Conservation (phyloP, 345 rosid species). For the Isatis tinctoria region DNA sequence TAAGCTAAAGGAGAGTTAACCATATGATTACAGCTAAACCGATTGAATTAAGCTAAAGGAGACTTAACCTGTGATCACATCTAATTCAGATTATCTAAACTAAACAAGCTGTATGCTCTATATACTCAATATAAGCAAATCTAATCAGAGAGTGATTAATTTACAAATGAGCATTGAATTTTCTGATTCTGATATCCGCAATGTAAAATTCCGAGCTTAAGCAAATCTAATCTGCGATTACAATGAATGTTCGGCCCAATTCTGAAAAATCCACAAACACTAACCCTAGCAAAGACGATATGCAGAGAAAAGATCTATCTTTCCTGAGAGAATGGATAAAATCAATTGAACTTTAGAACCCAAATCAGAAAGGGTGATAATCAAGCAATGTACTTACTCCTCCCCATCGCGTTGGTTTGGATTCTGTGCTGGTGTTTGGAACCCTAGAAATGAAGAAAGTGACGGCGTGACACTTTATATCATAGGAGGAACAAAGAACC, state of each 20-base stretch:
- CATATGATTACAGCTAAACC: no score
- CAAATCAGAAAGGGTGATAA: no score
- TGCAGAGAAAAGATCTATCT: neutral
- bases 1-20: no score
- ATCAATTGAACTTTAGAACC: no score
- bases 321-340: neutral
- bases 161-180: no score
- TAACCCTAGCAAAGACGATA: neutral
- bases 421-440: neutral
- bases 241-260: neutral
- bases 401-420: neutral
- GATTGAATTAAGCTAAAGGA: no score
- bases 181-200: neutral
- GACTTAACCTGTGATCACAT: no score
- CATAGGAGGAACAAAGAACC: neutral
- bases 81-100: no score
- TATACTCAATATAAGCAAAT: no score
- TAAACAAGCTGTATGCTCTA: no score
- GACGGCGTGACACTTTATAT: neutral
- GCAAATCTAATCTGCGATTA: neutral
- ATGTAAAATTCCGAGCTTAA: neutral
- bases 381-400: conserved; percentile 3
- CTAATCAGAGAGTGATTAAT: no score
- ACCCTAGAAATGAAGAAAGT: neutral
- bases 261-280: neutral